These are phyloP conservation scores for Beauveria pseudobassiana DNA, from an alignment of 2,329 filamentous ascomycete genomes.

Conservation along the genomic window DNA sequence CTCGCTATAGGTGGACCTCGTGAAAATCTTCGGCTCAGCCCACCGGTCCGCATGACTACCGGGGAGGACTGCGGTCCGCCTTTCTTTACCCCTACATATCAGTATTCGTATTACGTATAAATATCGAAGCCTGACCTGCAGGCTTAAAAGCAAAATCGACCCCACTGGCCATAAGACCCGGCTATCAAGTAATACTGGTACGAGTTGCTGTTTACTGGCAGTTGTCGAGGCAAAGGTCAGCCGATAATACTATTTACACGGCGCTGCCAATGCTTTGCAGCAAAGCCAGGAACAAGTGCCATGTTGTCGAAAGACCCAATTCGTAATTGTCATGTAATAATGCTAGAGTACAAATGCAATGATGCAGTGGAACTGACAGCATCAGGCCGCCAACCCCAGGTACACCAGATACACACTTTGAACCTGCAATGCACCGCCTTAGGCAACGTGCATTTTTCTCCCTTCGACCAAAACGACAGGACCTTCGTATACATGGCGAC, in stretches of 20 bases:
- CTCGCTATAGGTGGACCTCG: not conserved
- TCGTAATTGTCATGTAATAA: not conserved
- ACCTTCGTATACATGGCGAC: slow-evolving; percentile 8
- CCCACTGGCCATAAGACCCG: too few relatives aligned
- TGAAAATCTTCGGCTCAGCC: not conserved
- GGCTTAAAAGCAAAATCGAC: too few relatives aligned
- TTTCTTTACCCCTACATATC: not conserved
- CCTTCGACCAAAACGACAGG: slow-evolving; percentile 12
- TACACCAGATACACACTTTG: not conserved
- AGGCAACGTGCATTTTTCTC: not conserved
- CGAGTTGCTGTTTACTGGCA: too few relatives aligned
- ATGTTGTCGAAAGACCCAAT: too few relatives aligned
- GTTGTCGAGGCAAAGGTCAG: too few relatives aligned
- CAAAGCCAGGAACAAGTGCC: too few relatives aligned
- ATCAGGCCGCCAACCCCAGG: not conserved
- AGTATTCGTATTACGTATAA: not conserved
- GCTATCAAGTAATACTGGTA: too few relatives aligned
- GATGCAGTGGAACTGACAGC: too few relatives aligned
- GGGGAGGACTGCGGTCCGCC: not conserved
- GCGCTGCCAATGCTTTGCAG: too few relatives aligned
- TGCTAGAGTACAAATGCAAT: not conserved
- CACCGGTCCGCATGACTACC: not conserved
- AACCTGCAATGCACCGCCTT: not conserved
- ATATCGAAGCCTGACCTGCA: too few relatives aligned
- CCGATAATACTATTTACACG: too few relatives aligned